These are phyloP conservation scores for Globisporangium radiosum DNA, from an alignment of 352 stramenopile genomes.

Conservation along the genomic window DNA sequence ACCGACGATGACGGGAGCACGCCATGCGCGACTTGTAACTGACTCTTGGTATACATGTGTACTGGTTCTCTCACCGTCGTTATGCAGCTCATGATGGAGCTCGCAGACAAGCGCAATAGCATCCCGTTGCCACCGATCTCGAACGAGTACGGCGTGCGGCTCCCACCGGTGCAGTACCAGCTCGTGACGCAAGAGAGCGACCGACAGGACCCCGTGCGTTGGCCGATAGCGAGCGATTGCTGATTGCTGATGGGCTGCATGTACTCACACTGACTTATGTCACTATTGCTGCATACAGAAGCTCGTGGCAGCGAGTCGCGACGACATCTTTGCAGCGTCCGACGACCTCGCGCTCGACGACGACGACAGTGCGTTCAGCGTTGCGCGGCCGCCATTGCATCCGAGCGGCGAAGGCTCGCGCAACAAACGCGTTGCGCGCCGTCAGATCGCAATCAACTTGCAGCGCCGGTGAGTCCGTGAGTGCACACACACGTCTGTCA, in stretches of 20 bases:
- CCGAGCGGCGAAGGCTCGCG: conserved; percentile 42
- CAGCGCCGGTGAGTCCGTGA: background rate
- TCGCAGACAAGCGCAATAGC: conserved; percentile 79
- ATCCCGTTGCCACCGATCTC: conserved; percentile 71
- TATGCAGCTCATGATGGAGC: conserved; percentile 74
- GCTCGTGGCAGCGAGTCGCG: conserved; percentile 6
- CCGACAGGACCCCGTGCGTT: conserved; percentile 42
- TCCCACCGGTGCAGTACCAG: conserved; percentile 65
- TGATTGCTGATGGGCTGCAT: no score
- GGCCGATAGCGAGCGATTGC: no score
- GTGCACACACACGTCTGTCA: no score
- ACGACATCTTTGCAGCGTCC: conserved; percentile 4
- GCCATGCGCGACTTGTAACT: background rate
- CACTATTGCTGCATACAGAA: conserved; percentile 14
- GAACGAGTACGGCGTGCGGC: conserved; percentile 76
- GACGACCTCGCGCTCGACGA: conserved; percentile 13
- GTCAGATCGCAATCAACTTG: conserved; percentile 61
- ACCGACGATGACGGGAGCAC: no score
- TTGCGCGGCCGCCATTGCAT: conserved; percentile 31
- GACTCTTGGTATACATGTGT: background rate
- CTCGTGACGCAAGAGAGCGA: conserved; percentile 69
- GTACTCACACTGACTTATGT: background rate
- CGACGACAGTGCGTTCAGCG: conserved; percentile 6
- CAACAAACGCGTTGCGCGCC: conserved; percentile 71
- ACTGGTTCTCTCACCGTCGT: background rate